phyloP scores from a whole-genome alignment of 345 rosid species.

The Hibiscus trionum region DNA sequence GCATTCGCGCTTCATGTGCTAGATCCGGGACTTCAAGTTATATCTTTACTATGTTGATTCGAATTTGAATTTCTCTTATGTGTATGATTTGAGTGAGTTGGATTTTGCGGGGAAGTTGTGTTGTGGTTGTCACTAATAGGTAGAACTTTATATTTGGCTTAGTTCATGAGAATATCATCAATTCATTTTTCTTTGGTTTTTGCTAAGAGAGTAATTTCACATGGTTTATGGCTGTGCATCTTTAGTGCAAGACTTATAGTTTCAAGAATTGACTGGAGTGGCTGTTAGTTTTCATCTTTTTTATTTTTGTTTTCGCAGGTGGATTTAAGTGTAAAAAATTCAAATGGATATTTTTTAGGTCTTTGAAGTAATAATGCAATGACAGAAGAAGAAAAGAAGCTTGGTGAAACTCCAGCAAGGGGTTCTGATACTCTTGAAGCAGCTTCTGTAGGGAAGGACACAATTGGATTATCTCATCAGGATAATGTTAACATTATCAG shows the following conservation, averaged over 20 bases:
- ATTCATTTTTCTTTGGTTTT: neutral
- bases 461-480: constrained; percentile 27
- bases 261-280: constrained; percentile 4
- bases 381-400: constrained; percentile 64
- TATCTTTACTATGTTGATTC: neutral
- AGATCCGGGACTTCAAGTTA: constrained; percentile 17
- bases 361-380: constrained; percentile 23
- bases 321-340: constrained; percentile 17
- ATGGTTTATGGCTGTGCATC: neutral
- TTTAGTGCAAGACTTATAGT: neutral
- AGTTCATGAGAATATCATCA: neutral
- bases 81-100: neutral
- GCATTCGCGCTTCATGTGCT: neutral
- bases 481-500: constrained; percentile 22
- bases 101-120: neutral
- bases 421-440: constrained; percentile 15
- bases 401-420: constrained; percentile 24
- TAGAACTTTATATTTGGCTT: neutral
- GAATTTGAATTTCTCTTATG: neutral
- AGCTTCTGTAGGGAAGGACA: constrained; percentile 29
- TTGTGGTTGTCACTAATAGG: neutral
- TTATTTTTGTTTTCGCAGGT: constrained; percentile 22
- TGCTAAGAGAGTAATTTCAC: neutral
- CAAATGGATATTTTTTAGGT: constrained; percentile 29
- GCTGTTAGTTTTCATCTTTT: neutral